Evolutionary conservation across 305 asterid genomes (phyloP).

Genomic region (Coffea humblotiana): DNA sequence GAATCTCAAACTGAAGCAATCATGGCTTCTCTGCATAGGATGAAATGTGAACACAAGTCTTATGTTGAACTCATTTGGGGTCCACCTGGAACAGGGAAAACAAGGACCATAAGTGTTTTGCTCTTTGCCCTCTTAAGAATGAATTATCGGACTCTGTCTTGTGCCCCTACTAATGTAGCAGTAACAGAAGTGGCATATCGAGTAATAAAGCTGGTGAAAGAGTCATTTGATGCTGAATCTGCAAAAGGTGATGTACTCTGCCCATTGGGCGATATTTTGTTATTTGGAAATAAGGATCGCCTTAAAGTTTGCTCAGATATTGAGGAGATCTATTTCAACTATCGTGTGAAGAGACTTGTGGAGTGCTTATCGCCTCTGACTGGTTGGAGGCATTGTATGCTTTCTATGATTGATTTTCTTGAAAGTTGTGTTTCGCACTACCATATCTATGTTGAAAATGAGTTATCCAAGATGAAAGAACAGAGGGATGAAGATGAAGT

Average conservation of each 20-base stretch:
- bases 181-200: constrained; percentile 56
- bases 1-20: constrained; percentile 62
- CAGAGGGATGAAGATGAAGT: constrained; percentile 1
- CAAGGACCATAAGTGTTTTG: constrained; percentile 49
- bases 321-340: constrained; percentile 15
- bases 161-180: constrained; percentile 71
- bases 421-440: constrained; percentile 21
- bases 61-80: constrained; percentile 68
- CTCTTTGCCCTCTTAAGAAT: constrained; percentile 40
- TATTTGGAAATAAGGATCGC: constrained; percentile 16
- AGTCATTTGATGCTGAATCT: constrained; percentile 30
- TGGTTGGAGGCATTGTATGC: constrained; percentile 23
- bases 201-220: constrained; percentile 36
- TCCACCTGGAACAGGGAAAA: constrained; percentile 85
- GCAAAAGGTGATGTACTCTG: constrained; percentile 14
- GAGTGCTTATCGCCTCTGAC: constrained; percentile 21
- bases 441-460: constrained; percentile 36
- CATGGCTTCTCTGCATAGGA: constrained; percentile 25
- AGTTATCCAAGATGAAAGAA: constrained; percentile 22
- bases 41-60: constrained; percentile 44
- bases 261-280: constrained; percentile 26
- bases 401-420: constrained; percentile 16
- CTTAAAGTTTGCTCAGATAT: constrained; percentile 5
- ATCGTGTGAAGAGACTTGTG: constrained; percentile 21
- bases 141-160: constrained; percentile 48